Percentiles rank a stretch among this genome's conserved stretches.
Evolutionary conservation across 2,329 filamentous ascomycete genomes (phyloP).

Genomic region (Epichloe hybrida): DNA sequence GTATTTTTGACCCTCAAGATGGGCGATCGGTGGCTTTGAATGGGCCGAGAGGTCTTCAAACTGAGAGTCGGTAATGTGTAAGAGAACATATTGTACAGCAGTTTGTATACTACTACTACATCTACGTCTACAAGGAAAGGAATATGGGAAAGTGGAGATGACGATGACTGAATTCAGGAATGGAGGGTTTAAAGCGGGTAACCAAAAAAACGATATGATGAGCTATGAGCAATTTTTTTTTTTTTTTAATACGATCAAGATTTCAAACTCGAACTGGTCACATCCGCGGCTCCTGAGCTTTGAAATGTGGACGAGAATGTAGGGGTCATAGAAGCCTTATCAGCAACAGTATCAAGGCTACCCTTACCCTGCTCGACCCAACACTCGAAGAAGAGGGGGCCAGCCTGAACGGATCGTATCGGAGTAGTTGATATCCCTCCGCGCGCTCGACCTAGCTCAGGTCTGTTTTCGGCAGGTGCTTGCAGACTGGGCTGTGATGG

Average conservation of each 20-base stretch:
- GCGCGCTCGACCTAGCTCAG: slow-evolving; percentile 15
- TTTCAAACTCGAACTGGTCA: background rate
- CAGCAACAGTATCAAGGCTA: background rate
- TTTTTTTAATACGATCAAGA: background rate
- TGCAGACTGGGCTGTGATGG: slow-evolving; percentile 37
- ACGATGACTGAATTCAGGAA: background rate
- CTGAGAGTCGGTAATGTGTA: background rate
- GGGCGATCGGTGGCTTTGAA: slow-evolving; percentile 5
- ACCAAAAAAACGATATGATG: background rate
- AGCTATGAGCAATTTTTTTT: background rate
- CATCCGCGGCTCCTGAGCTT: background rate
- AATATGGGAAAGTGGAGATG: background rate
- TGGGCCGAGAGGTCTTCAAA: background rate
- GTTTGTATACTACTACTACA: slow-evolving; percentile 2
- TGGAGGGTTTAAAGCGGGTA: background rate
- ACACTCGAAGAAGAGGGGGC: slow-evolving; percentile 50
- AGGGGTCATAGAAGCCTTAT: background rate
- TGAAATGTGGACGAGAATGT: background rate
- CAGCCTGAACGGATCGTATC: slow-evolving; percentile 39
- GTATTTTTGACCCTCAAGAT: slow-evolving; percentile 12
- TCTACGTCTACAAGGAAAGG: background rate
- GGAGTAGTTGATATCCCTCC: slow-evolving; percentile 31
- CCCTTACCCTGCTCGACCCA: slow-evolving; percentile 37
- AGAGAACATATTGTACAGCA: background rate
- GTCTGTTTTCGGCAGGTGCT: slow-evolving; percentile 17